Evolutionary conservation across 306 rosid genomes (phyloP), one percentile per base, ranked within the genome.

Genomic region (Acacia confusa): DNA sequence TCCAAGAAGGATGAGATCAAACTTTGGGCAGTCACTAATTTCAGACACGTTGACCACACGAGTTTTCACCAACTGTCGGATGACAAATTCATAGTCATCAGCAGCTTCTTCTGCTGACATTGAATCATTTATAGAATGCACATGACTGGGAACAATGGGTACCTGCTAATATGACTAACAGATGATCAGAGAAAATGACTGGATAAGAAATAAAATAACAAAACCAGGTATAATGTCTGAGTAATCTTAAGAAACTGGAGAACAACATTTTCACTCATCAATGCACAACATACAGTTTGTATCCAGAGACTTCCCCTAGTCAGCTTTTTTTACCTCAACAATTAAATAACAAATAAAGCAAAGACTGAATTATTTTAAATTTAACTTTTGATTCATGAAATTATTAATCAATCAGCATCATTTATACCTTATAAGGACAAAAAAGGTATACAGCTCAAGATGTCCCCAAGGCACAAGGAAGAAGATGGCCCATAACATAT

Each of bases 71-170:
- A 91, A 64, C 85, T 96, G 99, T 32, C 99, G 97, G 82, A 96
- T 91, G 75, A 64, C 92, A 28, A 96, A 96, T 90, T 92, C 96
- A 10, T 96, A 96, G 53, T 92, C 97, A 71, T 84, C 88, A 24
- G 99, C 97, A 67, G 99, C 99, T 81, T 92, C 97, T 89, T 96
- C 99, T 15, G 97, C 98, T 55, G 99, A 90, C 73, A 96, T 89
- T 0, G 94, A 88, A 83, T 94, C 97, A 36, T 96, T 96, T 74
- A 96, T 94, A 24, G 99, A 92, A 85, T 86, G 91, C 74, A 92
- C 97, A 52, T 94, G 99, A 66, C 97, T 94, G 25, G 93, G 97
- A 85, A 92, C 88, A 84, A 96, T 87, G 30, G 98, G 98, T 44
- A 94, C 94, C 99, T 96, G 91, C 63, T 43, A 65, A 73, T 58